phyloP scores from a whole-genome alignment of 345 rosid genomes.

The Trapa bicornis region DNA sequence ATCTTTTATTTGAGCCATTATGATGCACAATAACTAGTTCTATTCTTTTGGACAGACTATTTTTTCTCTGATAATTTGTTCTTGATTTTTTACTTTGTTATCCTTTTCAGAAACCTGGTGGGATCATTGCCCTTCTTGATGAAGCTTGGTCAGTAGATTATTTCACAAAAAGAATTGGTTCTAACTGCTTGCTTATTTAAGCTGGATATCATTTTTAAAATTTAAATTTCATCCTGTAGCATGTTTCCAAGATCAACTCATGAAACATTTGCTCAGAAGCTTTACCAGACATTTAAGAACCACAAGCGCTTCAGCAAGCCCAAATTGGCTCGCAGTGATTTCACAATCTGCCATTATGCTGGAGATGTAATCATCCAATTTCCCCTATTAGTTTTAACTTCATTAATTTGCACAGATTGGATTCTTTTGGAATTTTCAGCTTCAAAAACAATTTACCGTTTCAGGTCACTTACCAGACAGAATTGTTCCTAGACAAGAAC shows the following conservation, averaged over 20 bases:
- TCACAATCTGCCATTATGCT: constrained; percentile 95
- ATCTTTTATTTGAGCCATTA: neutral
- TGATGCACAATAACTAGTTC: neutral
- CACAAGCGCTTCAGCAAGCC: constrained; percentile 92
- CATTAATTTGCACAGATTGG: neutral
- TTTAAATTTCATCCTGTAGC: constrained; percentile 29
- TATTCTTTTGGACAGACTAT: neutral
- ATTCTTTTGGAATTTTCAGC: neutral
- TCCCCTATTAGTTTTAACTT: neutral
- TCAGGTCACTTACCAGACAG: constrained; percentile 97
- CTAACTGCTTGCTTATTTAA: constrained; percentile 4
- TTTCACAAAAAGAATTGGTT: constrained; percentile 1
- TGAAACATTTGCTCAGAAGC: constrained; percentile 96
- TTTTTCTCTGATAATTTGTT: constrained; percentile 1
- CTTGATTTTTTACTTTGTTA: constrained; percentile 2
- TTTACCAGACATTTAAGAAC: constrained; percentile 88
- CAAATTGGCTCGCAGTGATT: constrained; percentile 86
- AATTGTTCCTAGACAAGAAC: constrained; percentile 90
- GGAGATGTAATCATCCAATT: constrained; percentile 60
- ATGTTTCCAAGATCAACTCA: constrained; percentile 99
- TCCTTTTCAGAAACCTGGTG: constrained; percentile 87
- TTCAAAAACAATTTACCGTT: constrained; percentile 1
- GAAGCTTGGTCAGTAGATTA: constrained; percentile 82
- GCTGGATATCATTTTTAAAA: neutral
- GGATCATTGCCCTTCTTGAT: constrained; percentile 94